Base-by-base conservation (phyloP, 371 early-diverging fungal genomes). In the Thermomucor indicae-seudaticae region DNA sequence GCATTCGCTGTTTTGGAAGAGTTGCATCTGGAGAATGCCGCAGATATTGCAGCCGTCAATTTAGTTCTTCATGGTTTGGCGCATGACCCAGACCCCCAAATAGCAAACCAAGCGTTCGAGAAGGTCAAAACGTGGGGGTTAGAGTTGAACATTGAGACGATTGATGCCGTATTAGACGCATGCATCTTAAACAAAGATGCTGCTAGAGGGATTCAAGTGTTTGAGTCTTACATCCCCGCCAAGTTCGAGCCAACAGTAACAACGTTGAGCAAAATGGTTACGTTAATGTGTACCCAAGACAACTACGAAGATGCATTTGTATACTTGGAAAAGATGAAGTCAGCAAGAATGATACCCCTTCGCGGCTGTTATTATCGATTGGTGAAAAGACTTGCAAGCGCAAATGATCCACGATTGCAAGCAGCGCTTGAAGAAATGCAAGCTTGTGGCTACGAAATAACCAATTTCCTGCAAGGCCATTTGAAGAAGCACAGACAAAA, bases 231-330 rank as follows among this genome's bases (percentile, higher is more conserved):
- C 10, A 31, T 34, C 16, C 17, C 22, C 7, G 35, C 25, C 7
- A 37, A 32, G 10, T 52, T 86, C 2, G 51, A 58, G 25, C 75
- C 79, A 4, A 68, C 71, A 1, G 53, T 60, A 24, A 64, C 62
- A 0, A 71, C 81, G 0, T 73, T 86, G 51, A 80, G 75, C 57
- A 75, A 74, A 22, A 74, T 90, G 82, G 73, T 86, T 6, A 46
- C 62, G 0, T 46, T 87, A 19, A 60, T 57, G 32, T 68, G 72
- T n/a, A 75, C 74, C 0, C 78, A 81, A 47, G 74, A 73, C 14
- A 72, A 83, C 60, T 90, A 87, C 52, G 88, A 89, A 58, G 85
- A 82, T 20, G 89, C 87, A 7, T 90, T 90, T 50, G 61, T 64
- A 34, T 89, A 86, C 41, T 60, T 90, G 52, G 88, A 89, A 62